Percentiles rank a stretch among this genome's conserved stretches.
Conservation (phyloP, 768 basidiomycete species). For the Tylopilus sp. region DNA sequence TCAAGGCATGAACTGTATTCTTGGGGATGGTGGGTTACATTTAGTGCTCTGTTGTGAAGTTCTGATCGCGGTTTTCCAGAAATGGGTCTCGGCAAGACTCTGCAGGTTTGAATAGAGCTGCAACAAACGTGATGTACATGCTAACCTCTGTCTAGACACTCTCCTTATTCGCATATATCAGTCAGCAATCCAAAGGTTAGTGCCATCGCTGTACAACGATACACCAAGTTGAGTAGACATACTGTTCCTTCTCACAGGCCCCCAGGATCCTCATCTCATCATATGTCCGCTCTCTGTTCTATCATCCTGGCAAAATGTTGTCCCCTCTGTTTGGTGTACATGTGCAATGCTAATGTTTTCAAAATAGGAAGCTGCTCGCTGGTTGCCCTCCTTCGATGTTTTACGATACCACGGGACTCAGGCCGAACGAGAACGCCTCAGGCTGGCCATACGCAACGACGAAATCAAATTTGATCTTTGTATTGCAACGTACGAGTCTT, state of each 20-base stretch:
- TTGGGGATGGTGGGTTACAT: constrained; percentile 57
- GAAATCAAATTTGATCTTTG: constrained; percentile 44
- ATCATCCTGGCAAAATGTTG: constrained; percentile 53
- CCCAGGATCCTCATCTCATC: constrained; percentile 62
- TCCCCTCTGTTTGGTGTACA: constrained; percentile 3
- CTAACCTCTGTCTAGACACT: constrained; percentile 39
- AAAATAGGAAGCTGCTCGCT: constrained; percentile 48
- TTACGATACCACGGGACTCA: constrained; percentile 62
- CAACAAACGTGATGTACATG: background rate
- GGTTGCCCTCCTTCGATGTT: constrained; percentile 49
- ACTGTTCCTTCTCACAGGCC: constrained; percentile 22
- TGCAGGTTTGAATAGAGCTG: constrained; percentile 39
- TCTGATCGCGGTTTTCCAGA: constrained; percentile 26
- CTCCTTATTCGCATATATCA: constrained; percentile 64
- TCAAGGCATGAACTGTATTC: constrained; percentile 63
- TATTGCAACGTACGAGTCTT: constrained; percentile 68
- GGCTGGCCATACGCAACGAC: constrained; percentile 37
- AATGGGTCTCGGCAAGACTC: constrained; percentile 65
- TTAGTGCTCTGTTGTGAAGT: no score
- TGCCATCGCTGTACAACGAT: background rate
- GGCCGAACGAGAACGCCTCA: constrained; percentile 54
- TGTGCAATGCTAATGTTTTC: background rate
- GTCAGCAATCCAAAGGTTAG: constrained; percentile 46
- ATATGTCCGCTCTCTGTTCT: constrained; percentile 71
- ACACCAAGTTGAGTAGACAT: background rate